These are phyloP conservation scores for Polygonum maritimum DNA, from an alignment of 148 eudicot species.

Conservation along the genomic window DNA sequence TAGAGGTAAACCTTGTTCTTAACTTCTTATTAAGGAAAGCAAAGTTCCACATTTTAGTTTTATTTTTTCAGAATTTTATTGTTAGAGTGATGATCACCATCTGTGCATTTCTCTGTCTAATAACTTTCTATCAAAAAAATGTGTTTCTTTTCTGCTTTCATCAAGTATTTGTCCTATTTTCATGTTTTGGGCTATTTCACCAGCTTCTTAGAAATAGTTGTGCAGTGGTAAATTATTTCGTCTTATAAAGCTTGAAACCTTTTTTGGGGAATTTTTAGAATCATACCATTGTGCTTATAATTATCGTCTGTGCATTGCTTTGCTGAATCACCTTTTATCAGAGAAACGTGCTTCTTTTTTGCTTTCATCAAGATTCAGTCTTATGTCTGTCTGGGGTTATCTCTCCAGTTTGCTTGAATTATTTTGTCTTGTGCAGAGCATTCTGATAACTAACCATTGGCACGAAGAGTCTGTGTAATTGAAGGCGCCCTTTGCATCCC, in stretches of 20 bases:
- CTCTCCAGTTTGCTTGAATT: conserved; percentile 14
- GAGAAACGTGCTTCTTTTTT: background rate
- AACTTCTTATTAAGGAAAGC: background rate
- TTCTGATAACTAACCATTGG: conserved; percentile 19
- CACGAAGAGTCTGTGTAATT: conserved; percentile 20
- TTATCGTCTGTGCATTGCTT: background rate
- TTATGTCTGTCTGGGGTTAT: conserved; percentile 7
- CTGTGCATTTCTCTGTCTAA: background rate
- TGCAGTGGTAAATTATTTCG: conserved; percentile 16
- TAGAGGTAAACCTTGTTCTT: conserved; percentile 20
- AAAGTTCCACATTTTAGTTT: background rate
- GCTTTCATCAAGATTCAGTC: background rate
- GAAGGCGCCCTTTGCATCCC: conserved; percentile 18
- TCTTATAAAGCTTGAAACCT: conserved; percentile 11
- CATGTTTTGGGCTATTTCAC: conserved; percentile 6
- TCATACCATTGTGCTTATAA: background rate
- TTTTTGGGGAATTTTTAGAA: no score
- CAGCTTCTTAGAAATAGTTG: background rate
- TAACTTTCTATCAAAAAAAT: background rate
- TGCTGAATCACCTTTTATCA: background rate
- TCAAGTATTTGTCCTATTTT: background rate
- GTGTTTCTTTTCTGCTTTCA: background rate
- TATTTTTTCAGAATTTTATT: background rate
- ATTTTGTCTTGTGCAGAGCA: conserved; percentile 35
- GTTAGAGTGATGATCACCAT: background rate